A percentile compares a stretch with the other conserved stretches of the same genome.
phyloP scores from a whole-genome alignment of 2,329 filamentous ascomycete genomes.

The Ilyonectria mors-panacis region DNA sequence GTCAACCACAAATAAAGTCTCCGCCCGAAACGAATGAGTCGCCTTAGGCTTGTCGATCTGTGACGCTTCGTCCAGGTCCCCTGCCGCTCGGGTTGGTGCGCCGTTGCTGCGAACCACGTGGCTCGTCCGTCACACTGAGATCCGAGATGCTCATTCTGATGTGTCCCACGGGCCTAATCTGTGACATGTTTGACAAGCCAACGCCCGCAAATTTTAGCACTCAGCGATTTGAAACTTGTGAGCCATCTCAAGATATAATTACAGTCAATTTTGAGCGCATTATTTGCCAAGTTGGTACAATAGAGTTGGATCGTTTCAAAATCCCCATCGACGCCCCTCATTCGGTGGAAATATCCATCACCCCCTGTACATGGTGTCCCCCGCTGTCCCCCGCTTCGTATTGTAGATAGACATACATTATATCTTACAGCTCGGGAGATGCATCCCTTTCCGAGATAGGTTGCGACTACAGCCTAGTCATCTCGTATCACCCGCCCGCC shows the following conservation, averaged over 20 bases:
- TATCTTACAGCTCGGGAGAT: slow-evolving; percentile 26
- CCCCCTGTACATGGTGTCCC: not conserved
- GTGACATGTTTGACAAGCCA: slow-evolving; percentile 6
- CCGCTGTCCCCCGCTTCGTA: slow-evolving; percentile 13
- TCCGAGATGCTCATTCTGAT: slow-evolving; percentile 7
- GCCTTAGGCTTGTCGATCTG: slow-evolving; percentile 27
- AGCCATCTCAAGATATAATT: not conserved
- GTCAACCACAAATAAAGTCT: not conserved
- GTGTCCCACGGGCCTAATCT: not conserved
- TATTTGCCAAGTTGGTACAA: slow-evolving; percentile 30
- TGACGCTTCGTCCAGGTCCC: slow-evolving; percentile 22
- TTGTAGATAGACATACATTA: slow-evolving; percentile 31
- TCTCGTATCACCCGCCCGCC: slow-evolving; percentile 21
- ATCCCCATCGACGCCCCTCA: slow-evolving; percentile 35
- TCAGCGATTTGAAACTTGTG: not conserved
- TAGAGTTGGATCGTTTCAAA: slow-evolving; percentile 32
- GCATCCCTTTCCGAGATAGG: slow-evolving; percentile 17
- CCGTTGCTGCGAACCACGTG: slow-evolving; percentile 30
- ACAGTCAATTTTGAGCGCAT: slow-evolving; percentile 29
- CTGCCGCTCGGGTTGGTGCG: slow-evolving; percentile 25
- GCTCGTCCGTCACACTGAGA: slow-evolving; percentile 12
- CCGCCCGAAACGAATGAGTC: slow-evolving; percentile 14
- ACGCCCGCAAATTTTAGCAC: not conserved
- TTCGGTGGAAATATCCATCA: slow-evolving; percentile 16
- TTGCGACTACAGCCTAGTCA: not conserved